These are phyloP conservation scores for Tolypocladium album DNA, from an alignment of 2,329 filamentous ascomycete species.

Conservation along the genomic window DNA sequence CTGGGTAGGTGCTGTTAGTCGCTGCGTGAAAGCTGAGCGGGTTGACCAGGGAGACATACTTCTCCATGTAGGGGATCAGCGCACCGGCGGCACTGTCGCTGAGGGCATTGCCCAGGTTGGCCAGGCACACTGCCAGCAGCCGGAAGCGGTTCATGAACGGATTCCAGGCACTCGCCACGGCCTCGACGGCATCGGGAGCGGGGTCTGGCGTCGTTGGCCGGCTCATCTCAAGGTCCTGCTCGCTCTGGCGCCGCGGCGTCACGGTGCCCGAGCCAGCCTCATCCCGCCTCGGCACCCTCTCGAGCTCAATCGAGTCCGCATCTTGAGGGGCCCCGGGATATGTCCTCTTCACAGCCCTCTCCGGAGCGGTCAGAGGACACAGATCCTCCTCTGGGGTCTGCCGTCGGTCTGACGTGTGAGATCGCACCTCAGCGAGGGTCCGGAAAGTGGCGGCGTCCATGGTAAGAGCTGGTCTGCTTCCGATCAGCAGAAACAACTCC, in stretches of 20 bases:
- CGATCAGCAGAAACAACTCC: neutral
- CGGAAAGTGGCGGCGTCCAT: slow-evolving; percentile 23
- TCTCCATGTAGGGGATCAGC: slow-evolving; percentile 71
- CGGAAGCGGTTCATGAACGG: slow-evolving; percentile 62
- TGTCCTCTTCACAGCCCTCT: slow-evolving; percentile 25
- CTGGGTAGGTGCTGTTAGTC: slow-evolving; percentile 15
- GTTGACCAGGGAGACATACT: slow-evolving; percentile 19
- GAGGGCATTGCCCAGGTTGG: slow-evolving; percentile 59
- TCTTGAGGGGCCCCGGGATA: slow-evolving; percentile 26
- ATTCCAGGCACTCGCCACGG: slow-evolving; percentile 46
- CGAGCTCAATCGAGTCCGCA: slow-evolving; percentile 17
- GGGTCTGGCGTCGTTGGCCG: slow-evolving; percentile 33
- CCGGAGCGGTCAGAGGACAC: slow-evolving; percentile 17
- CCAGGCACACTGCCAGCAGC: slow-evolving; percentile 51
- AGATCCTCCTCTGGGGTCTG: slow-evolving; percentile 8
- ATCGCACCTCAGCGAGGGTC: slow-evolving; percentile 21
- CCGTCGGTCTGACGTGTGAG: slow-evolving; percentile 7
- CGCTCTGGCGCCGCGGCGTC: slow-evolving; percentile 5
- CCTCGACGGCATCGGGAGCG: slow-evolving; percentile 26
- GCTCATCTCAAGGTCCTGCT: slow-evolving; percentile 43
- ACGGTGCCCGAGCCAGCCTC: slow-evolving; percentile 2
- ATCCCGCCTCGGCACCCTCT: slow-evolving; percentile 8
- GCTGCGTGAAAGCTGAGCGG: neutral
- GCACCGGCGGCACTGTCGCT: slow-evolving; percentile 69
- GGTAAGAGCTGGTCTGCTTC: neutral